Evolutionary conservation across 306 rosid genomes (phyloP).

Genomic region (Sphenostylis stenocarpa): DNA sequence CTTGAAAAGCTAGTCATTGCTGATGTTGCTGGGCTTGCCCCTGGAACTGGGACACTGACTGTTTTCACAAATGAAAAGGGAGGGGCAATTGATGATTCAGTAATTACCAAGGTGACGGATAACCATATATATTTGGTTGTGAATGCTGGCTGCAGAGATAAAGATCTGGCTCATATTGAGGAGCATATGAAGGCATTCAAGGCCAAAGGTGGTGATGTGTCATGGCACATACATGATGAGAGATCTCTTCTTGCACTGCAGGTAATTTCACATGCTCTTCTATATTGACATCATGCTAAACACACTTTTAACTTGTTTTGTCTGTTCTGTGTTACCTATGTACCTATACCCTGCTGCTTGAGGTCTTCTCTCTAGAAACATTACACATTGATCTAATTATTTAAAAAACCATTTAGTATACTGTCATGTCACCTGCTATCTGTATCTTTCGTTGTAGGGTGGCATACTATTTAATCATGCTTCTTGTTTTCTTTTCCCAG

Average conservation of each 20-base stretch:
- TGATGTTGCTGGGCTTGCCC: conserved; percentile 79
- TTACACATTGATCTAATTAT: background rate
- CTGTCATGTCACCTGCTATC: background rate
- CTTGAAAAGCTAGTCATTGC: conserved; percentile 90
- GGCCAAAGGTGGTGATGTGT: conserved; percentile 95
- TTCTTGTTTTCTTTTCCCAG: conserved; percentile 5
- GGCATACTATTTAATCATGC: background rate
- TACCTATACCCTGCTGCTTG: conserved; percentile 2
- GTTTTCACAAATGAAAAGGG: conserved; percentile 95
- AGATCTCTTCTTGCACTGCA: conserved; percentile 91
- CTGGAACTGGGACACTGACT: conserved; percentile 83
- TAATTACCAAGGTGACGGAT: conserved; percentile 78
- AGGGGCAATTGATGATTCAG: conserved; percentile 93
- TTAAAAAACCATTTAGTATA: background rate
- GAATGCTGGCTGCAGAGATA: conserved; percentile 94
- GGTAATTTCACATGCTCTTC: conserved; percentile 44
- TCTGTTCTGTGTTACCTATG: background rate
- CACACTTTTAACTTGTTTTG: conserved; percentile 21
- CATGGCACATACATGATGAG: conserved; percentile 97
- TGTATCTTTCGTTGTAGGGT: background rate
- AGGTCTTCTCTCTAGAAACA: background rate
- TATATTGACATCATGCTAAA: conserved; percentile 19
- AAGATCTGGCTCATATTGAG: conserved; percentile 93
- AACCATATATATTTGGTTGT: conserved; percentile 88
- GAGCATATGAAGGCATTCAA: conserved; percentile 92